These are phyloP conservation scores for Candida patagonica DNA, from an alignment of 805 yeast species.

Conservation along the genomic window DNA sequence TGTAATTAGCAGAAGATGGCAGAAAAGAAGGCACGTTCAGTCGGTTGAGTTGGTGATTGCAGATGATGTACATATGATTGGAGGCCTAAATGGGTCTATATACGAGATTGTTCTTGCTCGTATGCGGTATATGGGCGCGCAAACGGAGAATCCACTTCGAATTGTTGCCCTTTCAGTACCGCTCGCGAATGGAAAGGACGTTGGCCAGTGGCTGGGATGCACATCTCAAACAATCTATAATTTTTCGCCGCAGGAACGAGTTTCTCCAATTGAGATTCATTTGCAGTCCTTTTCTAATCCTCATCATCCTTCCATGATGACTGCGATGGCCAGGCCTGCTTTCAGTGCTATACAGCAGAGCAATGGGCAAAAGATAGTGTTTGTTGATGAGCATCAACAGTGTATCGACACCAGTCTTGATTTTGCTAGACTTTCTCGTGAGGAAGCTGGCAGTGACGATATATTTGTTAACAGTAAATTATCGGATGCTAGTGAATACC, in stretches of 20 bases:
- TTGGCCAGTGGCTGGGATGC: conserved; percentile 84
- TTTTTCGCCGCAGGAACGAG: conserved; percentile 56
- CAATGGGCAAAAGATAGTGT: conserved; percentile 36
- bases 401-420: conserved; percentile 45
- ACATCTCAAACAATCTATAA: conserved; percentile 51
- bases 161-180: conserved; percentile 64
- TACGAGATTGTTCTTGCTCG: conserved; percentile 70
- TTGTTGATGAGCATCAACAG: conserved; percentile 47
- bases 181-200: conserved; percentile 63
- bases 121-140: conserved; percentile 59
- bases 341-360: conserved; percentile 33
- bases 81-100: conserved; percentile 47
- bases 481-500: conserved; percentile 32
- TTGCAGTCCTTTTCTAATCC: conserved; percentile 36
- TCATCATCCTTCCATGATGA: conserved; percentile 45
- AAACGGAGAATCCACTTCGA: conserved; percentile 47
- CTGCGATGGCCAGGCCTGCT: conserved; percentile 41
- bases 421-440: conserved; percentile 30
- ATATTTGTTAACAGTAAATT: conserved; percentile 34
- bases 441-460: conserved; percentile 28
- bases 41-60: conserved; percentile 57
- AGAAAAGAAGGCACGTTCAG: conserved; percentile 58
- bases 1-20: conserved; percentile 69
- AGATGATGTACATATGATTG: conserved; percentile 65
- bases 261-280: conserved; percentile 47